Evolutionary conservation across 805 yeast genomes (phyloP).

Genomic region (Yarrowia yakushimensis): DNA sequence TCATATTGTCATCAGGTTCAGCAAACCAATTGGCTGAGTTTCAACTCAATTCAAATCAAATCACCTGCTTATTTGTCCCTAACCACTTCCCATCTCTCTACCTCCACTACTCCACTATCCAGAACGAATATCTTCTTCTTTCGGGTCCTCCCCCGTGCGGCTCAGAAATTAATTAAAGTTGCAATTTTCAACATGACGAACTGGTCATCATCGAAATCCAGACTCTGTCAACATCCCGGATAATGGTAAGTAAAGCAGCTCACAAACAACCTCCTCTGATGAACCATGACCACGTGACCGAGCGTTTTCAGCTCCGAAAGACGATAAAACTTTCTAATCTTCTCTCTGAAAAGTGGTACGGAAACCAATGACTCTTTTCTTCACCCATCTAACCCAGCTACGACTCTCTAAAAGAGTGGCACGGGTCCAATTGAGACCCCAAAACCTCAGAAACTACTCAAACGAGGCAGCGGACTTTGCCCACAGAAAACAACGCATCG

Average conservation of each 20-base stretch:
- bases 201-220: not conserved
- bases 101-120: not conserved
- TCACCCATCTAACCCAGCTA: not conserved
- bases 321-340: slow-evolving; percentile 12
- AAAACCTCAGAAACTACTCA: not conserved
- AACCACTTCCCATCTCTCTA: not conserved
- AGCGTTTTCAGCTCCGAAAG: not conserved
- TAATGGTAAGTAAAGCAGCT: not conserved
- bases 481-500: slow-evolving; percentile 19
- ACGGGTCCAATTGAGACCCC: not conserved
- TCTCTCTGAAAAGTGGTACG: slow-evolving; percentile 1
- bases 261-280: not conserved
- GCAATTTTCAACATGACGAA: not conserved
- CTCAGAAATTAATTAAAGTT: not conserved
- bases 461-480: slow-evolving; percentile 27
- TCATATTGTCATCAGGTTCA: no score
- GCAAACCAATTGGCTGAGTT: no score
- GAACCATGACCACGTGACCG: slow-evolving; percentile 12
- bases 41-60: no score
- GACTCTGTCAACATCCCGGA: not conserved
- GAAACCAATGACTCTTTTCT: not conserved
- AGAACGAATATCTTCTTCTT: not conserved
- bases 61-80: no score
- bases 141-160: not conserved
- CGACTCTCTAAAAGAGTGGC: not conserved